These are phyloP conservation scores for Volvariella surrecta DNA, from an alignment of 1,284 basidiomycete genomes.

Conservation along the genomic window DNA sequence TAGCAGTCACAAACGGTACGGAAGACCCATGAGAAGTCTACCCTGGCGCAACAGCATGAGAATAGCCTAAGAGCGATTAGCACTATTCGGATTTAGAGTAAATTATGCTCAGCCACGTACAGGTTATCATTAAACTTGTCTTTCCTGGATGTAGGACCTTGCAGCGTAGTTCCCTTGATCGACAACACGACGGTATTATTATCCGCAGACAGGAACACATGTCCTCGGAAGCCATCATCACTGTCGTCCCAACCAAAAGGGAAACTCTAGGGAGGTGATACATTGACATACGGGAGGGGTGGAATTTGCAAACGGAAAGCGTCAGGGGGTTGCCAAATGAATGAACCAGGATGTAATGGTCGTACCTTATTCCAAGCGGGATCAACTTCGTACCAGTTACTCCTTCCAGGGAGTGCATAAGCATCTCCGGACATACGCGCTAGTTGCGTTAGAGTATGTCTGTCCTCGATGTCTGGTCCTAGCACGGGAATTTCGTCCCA, in stretches of 20 bases:
- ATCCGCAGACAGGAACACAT: constrained; percentile 75
- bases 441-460: constrained; percentile 76
- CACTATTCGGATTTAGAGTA: no score
- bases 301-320: no score
- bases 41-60: constrained; percentile 94
- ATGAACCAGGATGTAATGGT: constrained; percentile 9
- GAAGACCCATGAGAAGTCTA: constrained; percentile 82
- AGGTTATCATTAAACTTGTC: constrained; percentile 98
- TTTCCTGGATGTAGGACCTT: constrained; percentile 81
- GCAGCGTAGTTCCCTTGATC: constrained; percentile 88
- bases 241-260: constrained; percentile 87
- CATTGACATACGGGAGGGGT: neutral
- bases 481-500: constrained; percentile 50
- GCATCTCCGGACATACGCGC: constrained; percentile 92
- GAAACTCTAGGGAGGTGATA: constrained; percentile 67
- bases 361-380: constrained; percentile 66
- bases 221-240: constrained; percentile 84
- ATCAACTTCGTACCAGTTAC: constrained; percentile 82
- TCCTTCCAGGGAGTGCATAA: constrained; percentile 62
- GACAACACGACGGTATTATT: constrained; percentile 84
- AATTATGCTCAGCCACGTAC: no score
- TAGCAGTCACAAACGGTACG: constrained; percentile 90
- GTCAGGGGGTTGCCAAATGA: constrained; percentile 2
- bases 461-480: constrained; percentile 71
- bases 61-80: constrained; percentile 48